Percentiles rank a stretch among this genome's conserved stretches.
Conservation (phyloP, 257 asterid genomes). For the Nyctanthes arbortristis region DNA sequence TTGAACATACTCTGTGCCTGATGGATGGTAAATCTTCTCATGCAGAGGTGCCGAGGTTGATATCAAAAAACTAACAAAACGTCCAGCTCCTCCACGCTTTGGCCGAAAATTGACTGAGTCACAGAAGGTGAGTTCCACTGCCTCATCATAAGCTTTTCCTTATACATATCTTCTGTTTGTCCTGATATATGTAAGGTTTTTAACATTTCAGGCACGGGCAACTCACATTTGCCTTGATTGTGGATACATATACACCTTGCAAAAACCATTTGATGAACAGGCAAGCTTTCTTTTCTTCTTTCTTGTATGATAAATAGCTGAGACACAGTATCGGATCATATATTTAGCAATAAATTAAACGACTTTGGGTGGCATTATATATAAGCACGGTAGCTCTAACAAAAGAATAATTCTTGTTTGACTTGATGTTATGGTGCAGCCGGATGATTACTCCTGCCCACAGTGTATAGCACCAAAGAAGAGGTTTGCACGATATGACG, state of each 20-base stretch:
- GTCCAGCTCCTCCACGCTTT: constrained; percentile 95
- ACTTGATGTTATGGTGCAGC: constrained; percentile 41
- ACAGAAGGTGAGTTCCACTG: constrained; percentile 66
- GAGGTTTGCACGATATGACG: constrained; percentile 91
- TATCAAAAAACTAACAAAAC: constrained; percentile 81
- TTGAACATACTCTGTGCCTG: constrained; percentile 2
- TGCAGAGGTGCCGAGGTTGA: constrained; percentile 85
- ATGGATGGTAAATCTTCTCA: neutral
- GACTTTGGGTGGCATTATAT: too few species aligned
- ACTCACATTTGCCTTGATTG: constrained; percentile 97
- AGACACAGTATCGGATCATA: too few species aligned
- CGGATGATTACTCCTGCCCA: constrained; percentile 83
- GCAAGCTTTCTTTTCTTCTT: constrained; percentile 43
- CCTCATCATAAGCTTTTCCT: neutral
- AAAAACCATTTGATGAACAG: constrained; percentile 84
- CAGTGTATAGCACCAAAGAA: constrained; percentile 97
- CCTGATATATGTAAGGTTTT: neutral
- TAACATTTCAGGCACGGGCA: constrained; percentile 67
- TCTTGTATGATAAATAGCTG: too few species aligned
- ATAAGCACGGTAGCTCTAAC: too few species aligned
- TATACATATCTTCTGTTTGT: neutral
- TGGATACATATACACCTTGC: constrained; percentile 84
- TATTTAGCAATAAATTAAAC: too few species aligned
- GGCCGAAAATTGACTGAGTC: constrained; percentile 83
- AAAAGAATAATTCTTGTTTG: neutral